Percentiles rank a stretch among this genome's conserved stretches.
These are phyloP conservation scores for Alternaria novae-zelandiae DNA, from an alignment of 2,329 filamentous ascomycete genomes.

Conservation along the genomic window DNA sequence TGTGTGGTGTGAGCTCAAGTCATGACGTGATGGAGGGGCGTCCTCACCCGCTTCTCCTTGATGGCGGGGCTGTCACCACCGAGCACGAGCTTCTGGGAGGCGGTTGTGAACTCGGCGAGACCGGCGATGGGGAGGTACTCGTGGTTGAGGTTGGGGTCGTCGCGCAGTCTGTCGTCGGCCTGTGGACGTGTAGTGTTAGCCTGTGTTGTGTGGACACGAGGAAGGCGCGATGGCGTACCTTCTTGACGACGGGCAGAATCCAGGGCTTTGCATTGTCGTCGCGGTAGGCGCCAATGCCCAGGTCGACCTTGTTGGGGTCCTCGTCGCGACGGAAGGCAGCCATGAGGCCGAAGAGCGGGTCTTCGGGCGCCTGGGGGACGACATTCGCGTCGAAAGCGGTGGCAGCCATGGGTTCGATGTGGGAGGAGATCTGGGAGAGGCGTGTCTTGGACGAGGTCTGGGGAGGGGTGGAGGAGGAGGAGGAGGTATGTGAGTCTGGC, in stretches of 20 bases:
- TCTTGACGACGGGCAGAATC: conserved; percentile 94
- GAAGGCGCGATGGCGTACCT: conserved; percentile 64
- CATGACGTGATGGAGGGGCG: conserved; percentile 22
- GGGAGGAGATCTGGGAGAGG: conserved; percentile 66
- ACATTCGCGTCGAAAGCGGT: conserved; percentile 77
- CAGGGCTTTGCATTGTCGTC: conserved; percentile 96
- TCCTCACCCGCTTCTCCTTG: conserved; percentile 74
- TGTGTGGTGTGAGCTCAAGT: conserved; percentile 45
- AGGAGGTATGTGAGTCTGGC: conserved; percentile 25
- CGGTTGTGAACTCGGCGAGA: conserved; percentile 81
- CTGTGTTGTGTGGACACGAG: not conserved
- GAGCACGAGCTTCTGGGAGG: conserved; percentile 89
- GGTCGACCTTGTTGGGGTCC: conserved; percentile 81
- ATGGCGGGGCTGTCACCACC: conserved; percentile 81
- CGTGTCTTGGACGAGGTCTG: conserved; percentile 45
- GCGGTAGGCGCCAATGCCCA: conserved; percentile 94
- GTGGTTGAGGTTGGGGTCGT: conserved; percentile 91
- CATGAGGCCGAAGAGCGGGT: conserved; percentile 93
- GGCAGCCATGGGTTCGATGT: conserved; percentile 69
- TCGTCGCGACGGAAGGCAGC: conserved; percentile 83
- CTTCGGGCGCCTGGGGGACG: conserved; percentile 90
- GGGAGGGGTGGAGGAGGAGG: conserved; percentile 16
- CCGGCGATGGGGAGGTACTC: conserved; percentile 98
- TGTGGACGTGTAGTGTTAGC: conserved; percentile 49
- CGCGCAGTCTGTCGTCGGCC: conserved; percentile 89